These are phyloP conservation scores for Scheffersomyces illinoinensis DNA, from an alignment of 1,139 yeast species.

Conservation along the genomic window DNA sequence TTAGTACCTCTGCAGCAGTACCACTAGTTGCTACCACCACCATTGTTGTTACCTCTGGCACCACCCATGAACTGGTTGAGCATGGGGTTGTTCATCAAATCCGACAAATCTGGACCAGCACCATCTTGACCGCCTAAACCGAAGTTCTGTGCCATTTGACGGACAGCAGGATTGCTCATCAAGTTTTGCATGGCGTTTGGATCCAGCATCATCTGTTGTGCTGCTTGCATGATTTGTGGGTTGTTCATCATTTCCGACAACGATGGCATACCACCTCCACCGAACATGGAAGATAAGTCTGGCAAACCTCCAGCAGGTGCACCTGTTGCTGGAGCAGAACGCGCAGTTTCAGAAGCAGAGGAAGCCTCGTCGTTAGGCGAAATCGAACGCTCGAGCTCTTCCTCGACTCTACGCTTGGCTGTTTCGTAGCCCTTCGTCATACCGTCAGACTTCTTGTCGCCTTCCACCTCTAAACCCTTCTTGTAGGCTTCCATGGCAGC, in stretches of 20 bases:
- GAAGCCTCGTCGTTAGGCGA: slow-evolving; percentile 24
- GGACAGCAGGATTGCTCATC: slow-evolving; percentile 79
- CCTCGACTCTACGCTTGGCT: slow-evolving; percentile 82
- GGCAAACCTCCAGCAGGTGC: slow-evolving; percentile 67
- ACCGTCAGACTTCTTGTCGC: slow-evolving; percentile 79
- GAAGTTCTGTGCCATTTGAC: slow-evolving; percentile 73
- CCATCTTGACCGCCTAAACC: slow-evolving; percentile 60
- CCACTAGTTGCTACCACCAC: neutral
- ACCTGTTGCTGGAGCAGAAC: slow-evolving; percentile 18
- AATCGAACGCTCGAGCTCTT: slow-evolving; percentile 56
- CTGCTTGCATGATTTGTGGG: slow-evolving; percentile 91
- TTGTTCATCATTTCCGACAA: slow-evolving; percentile 71
- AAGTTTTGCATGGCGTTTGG: slow-evolving; percentile 77
- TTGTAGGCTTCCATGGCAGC: slow-evolving; percentile 90
- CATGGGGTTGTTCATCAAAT: slow-evolving; percentile 80
- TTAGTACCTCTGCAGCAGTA: neutral
- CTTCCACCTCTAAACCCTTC: slow-evolving; percentile 84
- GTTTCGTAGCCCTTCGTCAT: slow-evolving; percentile 94
- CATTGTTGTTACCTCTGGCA: slow-evolving; percentile 7
- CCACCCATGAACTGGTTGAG: slow-evolving; percentile 58
- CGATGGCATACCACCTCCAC: slow-evolving; percentile 62
- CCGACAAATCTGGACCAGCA: slow-evolving; percentile 56
- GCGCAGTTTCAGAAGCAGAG: slow-evolving; percentile 22
- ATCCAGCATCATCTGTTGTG: slow-evolving; percentile 88
- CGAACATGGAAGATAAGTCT: slow-evolving; percentile 65